Conservation (phyloP, 352 stramenopile genomes). For the Blastocystis sp. region DNA sequence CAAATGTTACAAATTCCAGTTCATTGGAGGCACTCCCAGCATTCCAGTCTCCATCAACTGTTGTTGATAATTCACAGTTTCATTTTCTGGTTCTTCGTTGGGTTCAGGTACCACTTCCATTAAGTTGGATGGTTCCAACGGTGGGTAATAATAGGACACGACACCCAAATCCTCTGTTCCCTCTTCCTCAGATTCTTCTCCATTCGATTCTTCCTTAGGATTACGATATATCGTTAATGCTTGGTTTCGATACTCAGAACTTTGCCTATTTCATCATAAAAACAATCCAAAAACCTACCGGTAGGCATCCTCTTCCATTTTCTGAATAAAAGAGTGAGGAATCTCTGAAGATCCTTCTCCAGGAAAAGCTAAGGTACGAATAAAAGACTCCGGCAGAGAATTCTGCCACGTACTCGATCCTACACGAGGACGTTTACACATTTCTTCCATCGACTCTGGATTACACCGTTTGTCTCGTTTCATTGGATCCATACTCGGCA, state of each 20-base stretch:
- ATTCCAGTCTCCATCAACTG: constrained; percentile 44
- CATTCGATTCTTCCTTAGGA: background rate
- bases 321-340: background rate
- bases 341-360: background rate
- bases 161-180: background rate
- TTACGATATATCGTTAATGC: constrained; percentile 30
- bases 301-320: constrained; percentile 31
- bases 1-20: constrained; percentile 33
- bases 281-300: background rate
- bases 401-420: background rate
- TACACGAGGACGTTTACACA: background rate
- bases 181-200: constrained; percentile 8
- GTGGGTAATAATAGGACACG: constrained; percentile 10
- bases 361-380: constrained; percentile 21
- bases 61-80: constrained; percentile 7
- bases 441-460: background rate
- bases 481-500: background rate
- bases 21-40: constrained; percentile 38
- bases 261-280: constrained; percentile 15
- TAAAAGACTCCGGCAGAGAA: background rate
- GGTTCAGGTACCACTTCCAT: background rate
- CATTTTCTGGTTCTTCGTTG: background rate
- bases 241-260: background rate
- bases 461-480: background rate
- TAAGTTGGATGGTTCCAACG: background rate